Evolutionary conservation across 257 asterid species (phyloP).

Genomic region (Solanum tarapatanum): DNA sequence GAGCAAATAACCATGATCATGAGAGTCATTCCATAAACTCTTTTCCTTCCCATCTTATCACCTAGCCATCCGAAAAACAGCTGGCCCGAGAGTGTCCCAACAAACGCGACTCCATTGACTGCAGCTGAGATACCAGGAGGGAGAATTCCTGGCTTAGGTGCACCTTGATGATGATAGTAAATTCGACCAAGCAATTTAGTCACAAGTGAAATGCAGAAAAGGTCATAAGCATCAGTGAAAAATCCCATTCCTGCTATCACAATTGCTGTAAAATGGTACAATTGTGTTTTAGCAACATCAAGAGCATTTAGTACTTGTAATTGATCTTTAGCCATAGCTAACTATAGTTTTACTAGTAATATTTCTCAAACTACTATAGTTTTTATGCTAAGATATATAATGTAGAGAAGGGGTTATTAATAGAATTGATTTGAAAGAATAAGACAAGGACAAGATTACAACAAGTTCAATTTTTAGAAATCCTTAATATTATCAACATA

Average conservation of each 20-base stretch:
- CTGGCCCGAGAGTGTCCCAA: conserved; percentile 35
- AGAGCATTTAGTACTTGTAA: conserved; percentile 49
- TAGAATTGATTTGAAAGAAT: background rate
- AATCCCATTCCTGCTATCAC: conserved; percentile 68
- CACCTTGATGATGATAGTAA: conserved; percentile 27
- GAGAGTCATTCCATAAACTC: conserved; percentile 32
- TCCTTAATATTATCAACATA: background rate
- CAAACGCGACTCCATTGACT: conserved; percentile 35
- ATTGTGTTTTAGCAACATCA: conserved; percentile 52
- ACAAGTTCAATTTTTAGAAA: background rate
- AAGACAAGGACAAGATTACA: background rate
- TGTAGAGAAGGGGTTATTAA: background rate
- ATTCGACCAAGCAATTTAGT: conserved; percentile 37
- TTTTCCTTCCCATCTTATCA: conserved; percentile 35
- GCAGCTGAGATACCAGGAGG: conserved; percentile 28
- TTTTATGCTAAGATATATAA: background rate
- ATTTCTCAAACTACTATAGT: background rate
- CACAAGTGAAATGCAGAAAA: conserved; percentile 36
- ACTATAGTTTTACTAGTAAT: background rate
- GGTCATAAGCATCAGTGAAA: conserved; percentile 66
- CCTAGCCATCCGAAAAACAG: conserved; percentile 42
- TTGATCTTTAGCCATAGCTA: conserved; percentile 30
- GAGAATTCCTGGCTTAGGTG: conserved; percentile 15
- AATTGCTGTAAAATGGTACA: conserved; percentile 59
- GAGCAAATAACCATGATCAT: conserved; percentile 36